Percentiles rank a stretch among this genome's conserved stretches.
Evolutionary conservation across 805 yeast species (phyloP).

Genomic region (Candida krabiensis): DNA sequence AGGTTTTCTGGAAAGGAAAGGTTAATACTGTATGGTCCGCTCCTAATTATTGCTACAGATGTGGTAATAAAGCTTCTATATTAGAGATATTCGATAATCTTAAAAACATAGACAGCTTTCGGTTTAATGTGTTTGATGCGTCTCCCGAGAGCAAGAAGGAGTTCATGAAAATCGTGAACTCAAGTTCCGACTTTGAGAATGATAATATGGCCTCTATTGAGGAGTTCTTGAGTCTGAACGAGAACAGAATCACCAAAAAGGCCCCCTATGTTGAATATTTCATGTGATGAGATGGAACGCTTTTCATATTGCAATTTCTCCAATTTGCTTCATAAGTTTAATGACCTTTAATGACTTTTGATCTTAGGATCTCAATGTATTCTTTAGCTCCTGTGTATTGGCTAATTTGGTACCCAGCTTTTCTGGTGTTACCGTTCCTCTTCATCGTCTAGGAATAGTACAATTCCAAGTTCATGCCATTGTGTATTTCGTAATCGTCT

Average conservation of each 20-base stretch:
- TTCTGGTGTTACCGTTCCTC: too few relatives aligned
- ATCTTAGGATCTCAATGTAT: neutral
- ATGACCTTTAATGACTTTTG: conserved; percentile 1
- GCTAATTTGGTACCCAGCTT: too few relatives aligned
- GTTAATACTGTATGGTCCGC: conserved; percentile 98
- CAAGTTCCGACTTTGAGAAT: conserved; percentile 22
- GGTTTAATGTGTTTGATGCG: conserved; percentile 92
- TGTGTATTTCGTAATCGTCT: conserved; percentile 93
- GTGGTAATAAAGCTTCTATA: conserved; percentile 98
- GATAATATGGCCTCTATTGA: conserved; percentile 12
- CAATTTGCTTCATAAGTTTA: neutral
- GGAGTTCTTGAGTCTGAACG: conserved; percentile 15
- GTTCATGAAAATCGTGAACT: conserved; percentile 42
- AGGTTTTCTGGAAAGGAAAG: conserved; percentile 84
- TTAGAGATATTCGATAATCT: conserved; percentile 67
- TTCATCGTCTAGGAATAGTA: conserved; percentile 77
- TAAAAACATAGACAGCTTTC: conserved; percentile 58
- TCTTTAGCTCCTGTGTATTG: neutral
- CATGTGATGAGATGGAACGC: too few relatives aligned
- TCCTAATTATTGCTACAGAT: conserved; percentile 94
- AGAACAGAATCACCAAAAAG: conserved; percentile 27
- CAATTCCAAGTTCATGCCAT: conserved; percentile 83
- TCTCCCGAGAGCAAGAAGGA: conserved; percentile 88
- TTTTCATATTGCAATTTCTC: too few relatives aligned
- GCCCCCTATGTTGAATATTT: conserved; percentile 44